phyloP scores from a whole-genome alignment of 2,329 filamentous ascomycete species.

The Hypoxylon sp. region DNA sequence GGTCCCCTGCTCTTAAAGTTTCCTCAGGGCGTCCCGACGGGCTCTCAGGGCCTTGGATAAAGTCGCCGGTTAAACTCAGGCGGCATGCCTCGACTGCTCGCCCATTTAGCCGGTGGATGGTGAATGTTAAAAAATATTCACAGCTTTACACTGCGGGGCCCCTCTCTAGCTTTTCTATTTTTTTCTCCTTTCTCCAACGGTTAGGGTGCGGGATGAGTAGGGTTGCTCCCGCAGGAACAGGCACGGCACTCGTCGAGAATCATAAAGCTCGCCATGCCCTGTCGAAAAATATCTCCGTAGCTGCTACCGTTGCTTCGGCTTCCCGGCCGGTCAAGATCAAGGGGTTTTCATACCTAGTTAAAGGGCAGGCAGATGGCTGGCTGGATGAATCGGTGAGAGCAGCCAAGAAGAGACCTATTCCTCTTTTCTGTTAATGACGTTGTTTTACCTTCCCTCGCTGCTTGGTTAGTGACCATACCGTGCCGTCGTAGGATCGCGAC shows the following conservation, averaged over 20 bases:
- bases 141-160: slow-evolving; percentile 25
- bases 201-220: slow-evolving; percentile 35
- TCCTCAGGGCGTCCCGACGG: slow-evolving; percentile 32
- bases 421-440: slow-evolving; percentile 17
- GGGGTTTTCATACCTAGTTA: slow-evolving; percentile 27
- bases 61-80: slow-evolving; percentile 36
- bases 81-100: slow-evolving; percentile 41
- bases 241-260: slow-evolving; percentile 34
- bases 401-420: slow-evolving; percentile 6
- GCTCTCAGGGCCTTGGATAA: slow-evolving; percentile 45
- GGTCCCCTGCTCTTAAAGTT: slow-evolving; percentile 9
- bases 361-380: slow-evolving; percentile 19
- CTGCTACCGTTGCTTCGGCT: slow-evolving; percentile 38
- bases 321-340: slow-evolving; percentile 20
- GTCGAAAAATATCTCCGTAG: slow-evolving; percentile 39
- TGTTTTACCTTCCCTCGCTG: slow-evolving; percentile 15
- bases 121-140: slow-evolving; percentile 3
- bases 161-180: slow-evolving; percentile 13
- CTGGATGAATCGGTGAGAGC: slow-evolving; percentile 20
- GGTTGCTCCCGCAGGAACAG: slow-evolving; percentile 44
- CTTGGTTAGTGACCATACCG: slow-evolving; percentile 18
- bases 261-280: slow-evolving; percentile 18
- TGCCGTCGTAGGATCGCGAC: slow-evolving; percentile 36
- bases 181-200: slow-evolving; percentile 36
- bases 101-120: slow-evolving; percentile 42